Conservation (phyloP, 1,284 basidiomycete genomes). For the Exsudoporus floridanus region DNA sequence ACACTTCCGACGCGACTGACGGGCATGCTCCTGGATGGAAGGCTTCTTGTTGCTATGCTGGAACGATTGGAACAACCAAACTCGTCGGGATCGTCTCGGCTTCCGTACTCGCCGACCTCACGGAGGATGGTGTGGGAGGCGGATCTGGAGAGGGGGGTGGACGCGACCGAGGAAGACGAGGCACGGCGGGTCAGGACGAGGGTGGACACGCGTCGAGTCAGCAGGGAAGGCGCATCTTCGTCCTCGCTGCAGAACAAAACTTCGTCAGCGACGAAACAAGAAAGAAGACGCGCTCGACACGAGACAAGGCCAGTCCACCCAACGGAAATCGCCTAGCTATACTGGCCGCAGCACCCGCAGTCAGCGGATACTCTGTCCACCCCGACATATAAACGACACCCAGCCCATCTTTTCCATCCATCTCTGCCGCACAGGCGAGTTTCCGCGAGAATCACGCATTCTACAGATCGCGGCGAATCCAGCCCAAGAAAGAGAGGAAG, state of each 20-base stretch:
- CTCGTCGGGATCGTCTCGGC: slow-evolving; percentile 19
- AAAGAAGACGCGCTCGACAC: slow-evolving; percentile 3
- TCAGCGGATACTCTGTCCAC: not conserved
- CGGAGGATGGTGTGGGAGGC: slow-evolving; percentile 34
- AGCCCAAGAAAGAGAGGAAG: not conserved
- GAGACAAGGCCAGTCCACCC: slow-evolving; percentile 1
- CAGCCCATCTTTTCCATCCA: no score
- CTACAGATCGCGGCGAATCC: no score
- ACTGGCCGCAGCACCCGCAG: not conserved
- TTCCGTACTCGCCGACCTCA: slow-evolving; percentile 25
- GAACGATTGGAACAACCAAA: slow-evolving; percentile 21
- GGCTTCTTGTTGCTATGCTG: slow-evolving; percentile 18
- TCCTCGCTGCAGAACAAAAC: slow-evolving; percentile 55
- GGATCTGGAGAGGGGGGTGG: slow-evolving; percentile 37
- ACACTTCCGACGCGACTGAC: slow-evolving; percentile 24
- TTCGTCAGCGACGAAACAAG: slow-evolving; percentile 4
- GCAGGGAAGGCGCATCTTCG: slow-evolving; percentile 74
- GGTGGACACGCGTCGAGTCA: slow-evolving; percentile 63
- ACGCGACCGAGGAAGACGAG: slow-evolving; percentile 34
- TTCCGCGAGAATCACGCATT: no score
- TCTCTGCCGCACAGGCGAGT: no score
- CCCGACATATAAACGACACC: slow-evolving; percentile 15
- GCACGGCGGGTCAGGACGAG: slow-evolving; percentile 49
- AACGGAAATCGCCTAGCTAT: not conserved
- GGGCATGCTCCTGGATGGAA: slow-evolving; percentile 27